Percentiles rank a stretch among this genome's conserved stretches.
These are phyloP conservation scores for Spizellomyces punctatus DNA, from an alignment of 192 early-diverging fungal species.

Conservation along the genomic window DNA sequence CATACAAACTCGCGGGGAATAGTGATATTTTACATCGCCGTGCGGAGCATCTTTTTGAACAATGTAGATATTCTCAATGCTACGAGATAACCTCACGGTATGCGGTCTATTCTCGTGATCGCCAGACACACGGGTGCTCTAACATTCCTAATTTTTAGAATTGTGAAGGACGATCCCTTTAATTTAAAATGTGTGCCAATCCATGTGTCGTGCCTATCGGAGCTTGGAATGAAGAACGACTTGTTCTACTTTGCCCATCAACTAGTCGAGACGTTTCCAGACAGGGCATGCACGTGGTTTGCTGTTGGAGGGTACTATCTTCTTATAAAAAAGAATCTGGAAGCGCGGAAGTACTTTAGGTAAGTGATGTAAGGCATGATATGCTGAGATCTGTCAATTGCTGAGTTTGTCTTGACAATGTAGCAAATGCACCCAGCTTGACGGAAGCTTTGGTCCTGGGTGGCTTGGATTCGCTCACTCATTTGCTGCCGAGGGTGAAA, in stretches of 20 bases:
- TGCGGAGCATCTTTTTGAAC: constrained; percentile 22
- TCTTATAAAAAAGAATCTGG: constrained; percentile 56
- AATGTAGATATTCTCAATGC: constrained; percentile 21
- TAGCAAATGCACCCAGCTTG: constrained; percentile 62
- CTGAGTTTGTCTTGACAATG: not conserved
- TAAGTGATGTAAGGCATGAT: not conserved
- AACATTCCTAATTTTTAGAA: constrained; percentile 49
- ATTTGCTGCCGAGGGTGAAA: constrained; percentile 72
- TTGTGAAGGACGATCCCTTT: constrained; percentile 59
- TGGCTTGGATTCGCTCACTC: constrained; percentile 85
- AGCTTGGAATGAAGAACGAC: constrained; percentile 62
- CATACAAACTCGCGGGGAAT: constrained; percentile 24
- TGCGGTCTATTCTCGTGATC: constrained; percentile 26
- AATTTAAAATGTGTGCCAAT: constrained; percentile 62
- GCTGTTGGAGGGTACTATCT: constrained; percentile 80
- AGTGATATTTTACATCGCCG: constrained; percentile 19
- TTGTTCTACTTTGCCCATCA: constrained; percentile 76
- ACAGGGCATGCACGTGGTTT: constrained; percentile 67
- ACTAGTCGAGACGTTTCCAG: constrained; percentile 65
- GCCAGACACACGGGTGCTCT: constrained; percentile 31
- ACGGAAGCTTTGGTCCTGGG: constrained; percentile 63
- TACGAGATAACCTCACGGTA: constrained; percentile 62
- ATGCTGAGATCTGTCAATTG: not conserved
- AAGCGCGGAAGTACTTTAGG: constrained; percentile 67
- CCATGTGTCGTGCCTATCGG: constrained; percentile 69